Evolutionary conservation across 495 filamentous ascomycete genomes (phyloP).

Genomic region (Penicillium argentinense): DNA sequence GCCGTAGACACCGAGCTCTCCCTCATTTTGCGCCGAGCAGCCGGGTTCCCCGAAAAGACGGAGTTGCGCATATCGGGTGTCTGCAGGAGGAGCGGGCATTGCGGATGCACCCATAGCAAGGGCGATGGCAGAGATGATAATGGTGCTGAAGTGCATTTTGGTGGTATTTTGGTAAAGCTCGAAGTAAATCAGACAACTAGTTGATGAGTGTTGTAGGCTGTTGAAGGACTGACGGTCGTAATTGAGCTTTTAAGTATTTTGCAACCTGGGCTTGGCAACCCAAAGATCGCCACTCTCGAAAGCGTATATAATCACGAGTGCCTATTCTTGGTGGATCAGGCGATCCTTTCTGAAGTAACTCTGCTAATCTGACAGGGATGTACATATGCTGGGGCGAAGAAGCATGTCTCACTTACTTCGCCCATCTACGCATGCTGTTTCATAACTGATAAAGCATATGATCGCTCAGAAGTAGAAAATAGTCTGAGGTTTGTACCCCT

Average conservation of each 20-base stretch:
- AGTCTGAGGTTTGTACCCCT: neutral
- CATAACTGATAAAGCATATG: neutral
- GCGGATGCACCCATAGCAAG: slow-evolving; percentile 6
- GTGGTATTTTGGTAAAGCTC: too few relatives aligned
- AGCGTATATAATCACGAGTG: too few relatives aligned
- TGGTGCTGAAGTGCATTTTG: slow-evolving; percentile 12
- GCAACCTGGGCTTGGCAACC: too few relatives aligned
- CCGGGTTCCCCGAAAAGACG: slow-evolving; percentile 17
- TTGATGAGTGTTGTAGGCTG: too few relatives aligned
- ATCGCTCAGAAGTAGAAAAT: neutral
- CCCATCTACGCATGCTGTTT: neutral
- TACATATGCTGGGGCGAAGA: neutral
- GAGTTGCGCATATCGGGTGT: slow-evolving; percentile 18
- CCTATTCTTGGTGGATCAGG: neutral
- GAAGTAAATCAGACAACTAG: too few relatives aligned
- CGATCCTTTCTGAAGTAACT: neutral
- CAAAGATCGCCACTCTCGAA: too few relatives aligned
- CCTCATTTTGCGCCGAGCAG: slow-evolving; percentile 17
- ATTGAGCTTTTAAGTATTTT: too few relatives aligned
- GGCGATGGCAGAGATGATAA: slow-evolving; percentile 5
- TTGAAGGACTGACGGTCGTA: too few relatives aligned
- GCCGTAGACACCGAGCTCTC: slow-evolving; percentile 19
- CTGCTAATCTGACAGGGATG: neutral
- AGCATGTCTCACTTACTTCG: slow-evolving; percentile 2
- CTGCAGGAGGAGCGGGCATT: slow-evolving; percentile 3